Evolutionary conservation across 305 asterid genomes (phyloP), one percentile per base, ranked within the genome.

Genomic region (Fraxinus paxiana): DNA sequence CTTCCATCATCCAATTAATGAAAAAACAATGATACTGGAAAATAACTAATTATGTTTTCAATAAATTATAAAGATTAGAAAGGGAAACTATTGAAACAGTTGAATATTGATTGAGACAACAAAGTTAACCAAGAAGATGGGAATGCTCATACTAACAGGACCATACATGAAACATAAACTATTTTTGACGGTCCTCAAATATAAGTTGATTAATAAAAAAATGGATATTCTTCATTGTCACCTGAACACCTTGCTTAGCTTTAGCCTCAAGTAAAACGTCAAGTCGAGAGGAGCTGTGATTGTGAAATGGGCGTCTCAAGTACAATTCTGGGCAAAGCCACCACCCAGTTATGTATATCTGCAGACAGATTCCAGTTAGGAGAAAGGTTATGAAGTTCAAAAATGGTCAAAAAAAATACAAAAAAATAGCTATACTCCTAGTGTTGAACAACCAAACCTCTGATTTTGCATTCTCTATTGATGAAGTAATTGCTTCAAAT

Each of bases 261-360:
- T 91, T 95, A 83, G 89, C 90, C 91, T 93, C 95, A 77, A 95
- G 94, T 85, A 95, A 90, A 79, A 82, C 81, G 81, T 95, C 98
- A 82, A 95, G 98, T 80, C 96, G 86, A 77, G 97, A 92, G 82
- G 92, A 88, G 83, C 88, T 85, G 85, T 93, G 87, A 74, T 85
- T 81, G 69, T 88, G 89, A 85, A 89, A 95, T 76, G 98, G 98
- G 71, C 98, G 97, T 84, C 94, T 90, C 77, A 95, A 89, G 81
- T 91, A 95, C 82, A 95, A 83, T 82, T 95, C 98, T 9, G 98
- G 98, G 90, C 98, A 93, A 88, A 95, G 90, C 98, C 98, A 95
- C 98, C 98, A 95, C 75, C 98, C 98, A n/a, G 98, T 95, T 82
- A 95, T 92, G 88, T 88, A 95, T 86, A 95, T 91, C 98, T 95